These are phyloP conservation scores for Debaryomyces maramus DNA, from an alignment of 805 yeast species.

Conservation along the genomic window DNA sequence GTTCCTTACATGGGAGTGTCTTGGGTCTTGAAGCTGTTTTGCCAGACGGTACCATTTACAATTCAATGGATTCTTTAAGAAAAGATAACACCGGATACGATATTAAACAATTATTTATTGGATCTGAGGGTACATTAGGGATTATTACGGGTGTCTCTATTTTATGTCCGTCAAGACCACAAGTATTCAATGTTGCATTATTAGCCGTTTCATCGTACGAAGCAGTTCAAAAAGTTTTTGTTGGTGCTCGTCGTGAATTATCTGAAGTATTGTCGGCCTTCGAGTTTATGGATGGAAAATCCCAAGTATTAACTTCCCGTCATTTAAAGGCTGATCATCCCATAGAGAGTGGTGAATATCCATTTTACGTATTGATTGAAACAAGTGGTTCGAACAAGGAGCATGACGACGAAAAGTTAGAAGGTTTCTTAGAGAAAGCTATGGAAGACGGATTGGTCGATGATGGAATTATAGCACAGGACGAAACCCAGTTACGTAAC, in stretches of 20 bases:
- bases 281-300: conserved; percentile 85
- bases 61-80: conserved; percentile 81
- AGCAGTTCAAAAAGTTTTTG: conserved; percentile 80
- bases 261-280: conserved; percentile 88
- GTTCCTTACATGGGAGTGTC: conserved; percentile 89
- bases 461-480: conserved; percentile 97
- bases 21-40: conserved; percentile 91
- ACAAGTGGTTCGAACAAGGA: conserved; percentile 94
- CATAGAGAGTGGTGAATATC: conserved; percentile 70
- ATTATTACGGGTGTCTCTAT: conserved; percentile 87
- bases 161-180: conserved; percentile 86
- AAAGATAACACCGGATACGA: conserved; percentile 97
- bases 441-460: conserved; percentile 81
- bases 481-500: conserved; percentile 77
- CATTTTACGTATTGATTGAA: conserved; percentile 89
- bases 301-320: conserved; percentile 61
- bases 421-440: conserved; percentile 74
- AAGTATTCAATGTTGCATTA: conserved; percentile 82
- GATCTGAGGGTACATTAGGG: conserved; percentile 92
- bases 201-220: conserved; percentile 80
- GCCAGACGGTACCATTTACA: conserved; percentile 80
- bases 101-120: conserved; percentile 87
- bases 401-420: conserved; percentile 90
- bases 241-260: conserved; percentile 72
- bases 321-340: conserved; percentile 70